These are phyloP conservation scores for Cytospora leucostoma DNA, from an alignment of 2,329 filamentous ascomycete genomes.

Conservation along the genomic window DNA sequence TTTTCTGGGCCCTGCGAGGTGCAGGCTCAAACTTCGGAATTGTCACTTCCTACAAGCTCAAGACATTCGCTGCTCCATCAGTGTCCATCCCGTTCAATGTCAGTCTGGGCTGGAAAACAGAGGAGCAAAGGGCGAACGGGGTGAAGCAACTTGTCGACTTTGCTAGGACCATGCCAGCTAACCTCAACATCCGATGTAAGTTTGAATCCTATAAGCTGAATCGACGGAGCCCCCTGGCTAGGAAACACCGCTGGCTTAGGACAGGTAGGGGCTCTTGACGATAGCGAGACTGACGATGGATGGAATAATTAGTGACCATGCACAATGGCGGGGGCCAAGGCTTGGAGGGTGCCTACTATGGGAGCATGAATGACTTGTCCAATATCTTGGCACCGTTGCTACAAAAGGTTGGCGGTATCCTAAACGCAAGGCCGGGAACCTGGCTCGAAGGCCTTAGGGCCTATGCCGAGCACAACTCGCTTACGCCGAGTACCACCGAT, in stretches of 20 bases:
- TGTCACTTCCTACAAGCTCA: conserved; percentile 43
- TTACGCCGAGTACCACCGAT: conserved; percentile 32
- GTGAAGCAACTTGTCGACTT: conserved; percentile 37
- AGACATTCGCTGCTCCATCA: conserved; percentile 42
- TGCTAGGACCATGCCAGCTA: conserved; percentile 39
- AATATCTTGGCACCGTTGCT: conserved; percentile 8
- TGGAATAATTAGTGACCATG: conserved; percentile 35
- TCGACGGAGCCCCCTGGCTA: too few relatives aligned
- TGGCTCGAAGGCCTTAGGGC: conserved; percentile 38
- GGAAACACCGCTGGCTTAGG: too few relatives aligned
- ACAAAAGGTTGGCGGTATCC: conserved; percentile 10
- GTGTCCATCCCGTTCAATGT: conserved; percentile 38
- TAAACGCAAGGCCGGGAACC: conserved; percentile 29
- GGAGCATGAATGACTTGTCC: conserved; percentile 27
- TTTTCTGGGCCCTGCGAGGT: conserved; percentile 47
- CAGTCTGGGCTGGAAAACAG: conserved; percentile 34
- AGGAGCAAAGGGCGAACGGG: conserved; percentile 33
- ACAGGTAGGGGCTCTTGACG: neutral
- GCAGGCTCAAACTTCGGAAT: conserved; percentile 45
- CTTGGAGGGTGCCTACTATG: conserved; percentile 36
- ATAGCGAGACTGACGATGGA: conserved; percentile 4
- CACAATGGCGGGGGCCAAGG: conserved; percentile 42
- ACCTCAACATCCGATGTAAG: conserved; percentile 46
- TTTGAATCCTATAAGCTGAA: conserved; percentile 31
- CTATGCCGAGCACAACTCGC: conserved; percentile 33